Percentiles rank a stretch among this genome's conserved stretches.
Evolutionary conservation across 225 moss, liverwort and hornwort genomes (phyloP).

Genomic region (Asterella californica): DNA sequence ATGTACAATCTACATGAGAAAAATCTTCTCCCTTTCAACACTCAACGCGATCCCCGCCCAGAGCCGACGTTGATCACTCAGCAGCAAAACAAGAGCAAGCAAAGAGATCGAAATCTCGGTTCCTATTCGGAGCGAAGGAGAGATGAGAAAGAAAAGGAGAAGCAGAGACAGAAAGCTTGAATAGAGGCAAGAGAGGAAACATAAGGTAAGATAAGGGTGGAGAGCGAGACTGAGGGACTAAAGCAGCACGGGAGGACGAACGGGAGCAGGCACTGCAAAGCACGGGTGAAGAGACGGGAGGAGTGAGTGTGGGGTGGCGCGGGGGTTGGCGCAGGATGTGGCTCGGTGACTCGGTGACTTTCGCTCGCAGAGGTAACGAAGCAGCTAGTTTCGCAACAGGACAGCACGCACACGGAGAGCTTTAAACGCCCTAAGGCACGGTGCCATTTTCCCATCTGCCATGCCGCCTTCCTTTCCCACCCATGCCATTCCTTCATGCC

Average conservation of each 20-base stretch:
- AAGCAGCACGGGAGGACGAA: not conserved
- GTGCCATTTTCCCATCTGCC: not conserved
- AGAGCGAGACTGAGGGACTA: not conserved
- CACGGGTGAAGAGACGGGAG: not conserved
- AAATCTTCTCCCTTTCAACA: not conserved
- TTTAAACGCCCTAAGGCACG: not conserved
- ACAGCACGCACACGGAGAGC: not conserved
- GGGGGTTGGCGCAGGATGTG: not conserved
- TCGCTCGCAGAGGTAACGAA: not conserved
- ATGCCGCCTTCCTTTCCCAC: not conserved
- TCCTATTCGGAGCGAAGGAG: not conserved
- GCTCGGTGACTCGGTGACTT: not conserved
- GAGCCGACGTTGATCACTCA: not conserved
- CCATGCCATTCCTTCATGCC: not conserved
- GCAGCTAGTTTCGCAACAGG: not conserved
- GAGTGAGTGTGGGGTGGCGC: no score
- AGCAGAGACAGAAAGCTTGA: not conserved
- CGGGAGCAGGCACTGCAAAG: not conserved
- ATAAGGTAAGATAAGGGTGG: not conserved
- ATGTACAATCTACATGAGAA: slow-evolving; percentile 3
- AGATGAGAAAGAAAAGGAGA: not conserved
- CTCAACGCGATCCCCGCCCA: not conserved
- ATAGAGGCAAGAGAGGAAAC: not conserved
- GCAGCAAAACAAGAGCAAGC: not conserved
- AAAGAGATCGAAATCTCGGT: not conserved